Evolutionary conservation across 371 early-diverging fungal genomes (phyloP), one percentile per base, ranked within the genome.

Genomic region (Globomyces sp.): DNA sequence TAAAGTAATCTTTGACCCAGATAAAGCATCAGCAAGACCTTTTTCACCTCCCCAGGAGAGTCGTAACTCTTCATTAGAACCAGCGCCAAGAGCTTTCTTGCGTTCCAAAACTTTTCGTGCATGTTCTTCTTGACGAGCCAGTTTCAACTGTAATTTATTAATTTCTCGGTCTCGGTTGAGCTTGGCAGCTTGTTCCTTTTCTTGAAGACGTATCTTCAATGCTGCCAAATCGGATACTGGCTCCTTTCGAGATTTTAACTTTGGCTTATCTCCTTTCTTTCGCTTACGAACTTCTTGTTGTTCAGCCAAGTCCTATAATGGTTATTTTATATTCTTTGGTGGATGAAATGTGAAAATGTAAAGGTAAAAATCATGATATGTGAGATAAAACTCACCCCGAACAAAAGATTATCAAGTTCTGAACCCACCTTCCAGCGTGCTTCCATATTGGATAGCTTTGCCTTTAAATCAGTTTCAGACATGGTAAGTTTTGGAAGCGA

Each of bases 341-440:
- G n/a, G 45, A 52, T 37, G 8, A 37, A 37, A 44, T 63, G 24
- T 24, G 24, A 24, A 24, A 24, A 24, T 24, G 46, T 37, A 36
- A 66, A 67, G 9, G 39, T 3, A 13, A 37, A 11, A 43, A 9
- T 67, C 13, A 24, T 24, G 24, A 24, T 24, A 24, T 24, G 24
- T 24, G 24, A 24, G 24, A 24, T 48, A 47, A 37, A 34, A 58
- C 57, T 37, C 72, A 64, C 66, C 63, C 59, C 65, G 34, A 42
- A 60, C 11, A 75, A 52, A 36, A 75, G 53, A 36, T 59, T 65
- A 61, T 74, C 69, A 34, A 71, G 58, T 8, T 68, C 52, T 37
- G 11, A 51, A 58, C 69, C 58, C 41, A 79, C 80, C 77, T 79
- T 79, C 77, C 77, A 79, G 36, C 77, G 67, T n/a, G 74, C 76